These are phyloP conservation scores for Phlebiopsis gigantea DNA, from an alignment of 768 basidiomycete genomes.

Conservation along the genomic window DNA sequence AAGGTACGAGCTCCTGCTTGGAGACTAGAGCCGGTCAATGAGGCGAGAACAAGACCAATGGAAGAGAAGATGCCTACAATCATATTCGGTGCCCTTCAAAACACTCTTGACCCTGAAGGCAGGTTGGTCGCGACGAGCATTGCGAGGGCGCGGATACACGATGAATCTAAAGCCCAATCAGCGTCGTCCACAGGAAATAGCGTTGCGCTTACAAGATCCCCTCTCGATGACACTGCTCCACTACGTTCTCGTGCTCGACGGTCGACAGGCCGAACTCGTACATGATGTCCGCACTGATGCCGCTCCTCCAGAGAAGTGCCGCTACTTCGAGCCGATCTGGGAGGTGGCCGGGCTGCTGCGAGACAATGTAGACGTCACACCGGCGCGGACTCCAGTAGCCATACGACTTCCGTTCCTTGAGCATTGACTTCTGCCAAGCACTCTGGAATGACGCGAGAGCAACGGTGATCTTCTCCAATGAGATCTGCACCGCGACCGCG, in stretches of 20 bases:
- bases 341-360: conserved; percentile 68
- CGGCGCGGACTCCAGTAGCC: conserved; percentile 88
- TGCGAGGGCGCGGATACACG: conserved; percentile 50
- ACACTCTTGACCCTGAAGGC: conserved; percentile 84
- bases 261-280: conserved; percentile 70
- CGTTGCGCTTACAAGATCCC: conserved; percentile 62
- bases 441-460: conserved; percentile 68
- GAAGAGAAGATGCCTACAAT: conserved; percentile 40
- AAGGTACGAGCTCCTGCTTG: conserved; percentile 65
- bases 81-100: conserved; percentile 70
- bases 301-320: conserved; percentile 71
- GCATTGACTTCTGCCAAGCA: conserved; percentile 55
- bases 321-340: conserved; percentile 77
- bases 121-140: conserved; percentile 50
- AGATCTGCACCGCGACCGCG: conserved; percentile 72
- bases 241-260: conserved; percentile 56
- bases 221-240: conserved; percentile 69
- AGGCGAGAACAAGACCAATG: conserved; percentile 17
- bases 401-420: conserved; percentile 78
- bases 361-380: conserved; percentile 83
- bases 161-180: conserved; percentile 35
- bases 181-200: neutral
- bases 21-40: conserved; percentile 32
- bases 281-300: conserved; percentile 84
- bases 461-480: conserved; percentile 70